Percentiles rank a stretch among this genome's conserved stretches.
These are phyloP conservation scores for Conoideocrella luteorostrata DNA, from an alignment of 2,329 filamentous ascomycete species.

Conservation along the genomic window DNA sequence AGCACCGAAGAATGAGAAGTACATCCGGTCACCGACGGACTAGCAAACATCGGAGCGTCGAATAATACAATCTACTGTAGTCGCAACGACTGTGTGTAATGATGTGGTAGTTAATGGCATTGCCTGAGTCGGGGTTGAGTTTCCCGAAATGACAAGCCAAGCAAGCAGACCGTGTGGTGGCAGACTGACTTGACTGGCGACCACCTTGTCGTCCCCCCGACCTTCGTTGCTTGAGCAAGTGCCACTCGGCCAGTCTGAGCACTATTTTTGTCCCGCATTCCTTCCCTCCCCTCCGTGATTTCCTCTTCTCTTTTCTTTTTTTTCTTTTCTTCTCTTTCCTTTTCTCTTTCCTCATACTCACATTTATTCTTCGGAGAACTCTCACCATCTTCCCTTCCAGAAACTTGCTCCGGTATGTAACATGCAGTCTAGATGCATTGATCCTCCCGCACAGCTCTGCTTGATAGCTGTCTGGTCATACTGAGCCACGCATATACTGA, in stretches of 20 bases:
- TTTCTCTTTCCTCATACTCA: neutral
- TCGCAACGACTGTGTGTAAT: neutral
- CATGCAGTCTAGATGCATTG: neutral
- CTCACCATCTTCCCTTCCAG: conserved; percentile 5
- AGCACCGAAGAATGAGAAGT: too few species aligned
- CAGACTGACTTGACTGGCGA: neutral
- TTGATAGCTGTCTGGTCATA: neutral
- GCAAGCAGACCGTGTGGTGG: neutral
- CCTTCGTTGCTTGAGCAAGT: too few species aligned
- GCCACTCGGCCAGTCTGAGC: too few species aligned
- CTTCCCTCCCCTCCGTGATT: conserved; percentile 3
- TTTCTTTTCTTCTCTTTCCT: neutral
- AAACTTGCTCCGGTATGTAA: conserved; percentile 5
- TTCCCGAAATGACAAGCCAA: too few species aligned
- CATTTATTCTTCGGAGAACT: neutral
- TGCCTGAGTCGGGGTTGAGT: neutral
- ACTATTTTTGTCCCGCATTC: conserved; percentile 7
- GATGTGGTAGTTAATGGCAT: neutral
- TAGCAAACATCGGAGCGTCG: too few species aligned
- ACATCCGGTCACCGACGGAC: too few species aligned
- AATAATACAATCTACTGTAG: too few species aligned
- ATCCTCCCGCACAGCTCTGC: neutral
- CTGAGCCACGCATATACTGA: neutral
- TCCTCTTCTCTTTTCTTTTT: neutral
- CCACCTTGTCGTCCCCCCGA: too few species aligned